Evolutionary conservation across 2,329 filamentous ascomycete genomes (phyloP).

Genomic region (Didymella keratinophila): DNA sequence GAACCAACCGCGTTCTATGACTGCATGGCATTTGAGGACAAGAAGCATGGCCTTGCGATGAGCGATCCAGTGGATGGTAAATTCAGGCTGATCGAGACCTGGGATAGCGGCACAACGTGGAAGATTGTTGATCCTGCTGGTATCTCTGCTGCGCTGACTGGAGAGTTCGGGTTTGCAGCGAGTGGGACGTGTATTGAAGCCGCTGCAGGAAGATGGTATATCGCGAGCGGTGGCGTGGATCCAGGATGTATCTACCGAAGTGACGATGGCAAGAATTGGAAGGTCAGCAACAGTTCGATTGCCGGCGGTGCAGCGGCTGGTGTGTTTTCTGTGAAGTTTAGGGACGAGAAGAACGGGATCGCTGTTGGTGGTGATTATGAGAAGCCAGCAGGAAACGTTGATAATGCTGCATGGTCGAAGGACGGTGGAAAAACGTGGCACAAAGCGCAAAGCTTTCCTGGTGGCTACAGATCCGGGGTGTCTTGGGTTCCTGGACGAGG

Average conservation of each 20-base stretch:
- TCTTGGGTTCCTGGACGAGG: conserved; percentile 34
- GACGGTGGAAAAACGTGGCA: conserved; percentile 37
- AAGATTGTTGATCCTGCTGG: conserved; percentile 21
- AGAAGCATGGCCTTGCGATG: conserved; percentile 35
- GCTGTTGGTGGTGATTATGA: conserved; percentile 41
- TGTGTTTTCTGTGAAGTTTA: conserved; percentile 41
- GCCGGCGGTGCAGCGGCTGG: conserved; percentile 37
- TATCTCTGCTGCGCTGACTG: conserved; percentile 32
- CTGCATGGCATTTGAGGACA: conserved; percentile 40
- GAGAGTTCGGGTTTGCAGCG: conserved; percentile 39
- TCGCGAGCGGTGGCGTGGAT: conserved; percentile 38
- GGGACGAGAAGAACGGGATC: conserved; percentile 33
- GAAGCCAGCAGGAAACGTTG: conserved; percentile 27
- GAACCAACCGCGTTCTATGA: conserved; percentile 40
- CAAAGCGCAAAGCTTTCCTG: conserved; percentile 32
- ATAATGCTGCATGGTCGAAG: conserved; percentile 36
- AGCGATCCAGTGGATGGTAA: conserved; percentile 42
- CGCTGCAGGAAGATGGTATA: conserved; percentile 38
- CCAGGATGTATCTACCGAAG: conserved; percentile 37
- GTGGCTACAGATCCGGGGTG: conserved; percentile 37
- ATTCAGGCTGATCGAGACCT: conserved; percentile 40
- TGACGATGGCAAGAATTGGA: conserved; percentile 27
- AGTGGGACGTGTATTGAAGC: conserved; percentile 41
- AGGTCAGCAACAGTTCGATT: conserved; percentile 32
- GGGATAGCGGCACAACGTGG: conserved; percentile 37